phyloP scores from a whole-genome alignment of 75 land plant species.

The Gnetum montanum region DNA sequence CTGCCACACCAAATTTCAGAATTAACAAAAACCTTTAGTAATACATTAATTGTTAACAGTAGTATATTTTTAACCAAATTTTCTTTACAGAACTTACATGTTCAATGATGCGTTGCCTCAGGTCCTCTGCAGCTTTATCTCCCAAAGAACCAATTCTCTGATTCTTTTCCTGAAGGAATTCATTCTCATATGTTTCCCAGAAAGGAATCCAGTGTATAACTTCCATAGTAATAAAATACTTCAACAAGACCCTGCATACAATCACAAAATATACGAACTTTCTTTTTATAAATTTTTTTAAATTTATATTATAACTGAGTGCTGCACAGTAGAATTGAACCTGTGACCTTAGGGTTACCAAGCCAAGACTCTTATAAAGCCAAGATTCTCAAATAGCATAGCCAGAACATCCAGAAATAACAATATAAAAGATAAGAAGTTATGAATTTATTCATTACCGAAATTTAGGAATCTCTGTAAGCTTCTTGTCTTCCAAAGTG shows the following conservation, averaged over 20 bases:
- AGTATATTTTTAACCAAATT: neutral
- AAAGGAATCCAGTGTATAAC: slow-evolving; percentile 85
- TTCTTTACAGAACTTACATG: slow-evolving; percentile 58
- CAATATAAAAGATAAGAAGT: neutral
- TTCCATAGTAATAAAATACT: slow-evolving; percentile 92
- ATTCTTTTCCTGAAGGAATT: slow-evolving; percentile 74
- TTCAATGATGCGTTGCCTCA: slow-evolving; percentile 84
- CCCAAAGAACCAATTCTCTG: slow-evolving; percentile 71
- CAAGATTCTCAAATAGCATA: neutral
- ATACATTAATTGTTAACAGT: too few species aligned
- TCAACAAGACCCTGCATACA: slow-evolving; percentile 51
- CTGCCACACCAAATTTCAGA: slow-evolving; percentile 27
- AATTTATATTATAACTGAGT: too few species aligned
- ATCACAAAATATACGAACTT: neutral
- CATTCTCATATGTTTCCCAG: slow-evolving; percentile 68
- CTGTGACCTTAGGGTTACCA: too few species aligned
- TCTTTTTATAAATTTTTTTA: too few species aligned
- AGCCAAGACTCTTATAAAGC: too few species aligned
- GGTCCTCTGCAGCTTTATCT: slow-evolving; percentile 81
- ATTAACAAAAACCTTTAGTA: neutral
- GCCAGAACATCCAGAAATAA: neutral
- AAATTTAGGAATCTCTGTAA: slow-evolving; percentile 80
- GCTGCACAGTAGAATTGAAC: too few species aligned
- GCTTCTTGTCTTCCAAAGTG: slow-evolving; percentile 93
- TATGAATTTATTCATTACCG: too few species aligned